A percentile compares a stretch with the other conserved stretches of the same genome.
Conservation (phyloP, 768 basidiomycete species). For the Porpolomopsis calyptriformis region DNA sequence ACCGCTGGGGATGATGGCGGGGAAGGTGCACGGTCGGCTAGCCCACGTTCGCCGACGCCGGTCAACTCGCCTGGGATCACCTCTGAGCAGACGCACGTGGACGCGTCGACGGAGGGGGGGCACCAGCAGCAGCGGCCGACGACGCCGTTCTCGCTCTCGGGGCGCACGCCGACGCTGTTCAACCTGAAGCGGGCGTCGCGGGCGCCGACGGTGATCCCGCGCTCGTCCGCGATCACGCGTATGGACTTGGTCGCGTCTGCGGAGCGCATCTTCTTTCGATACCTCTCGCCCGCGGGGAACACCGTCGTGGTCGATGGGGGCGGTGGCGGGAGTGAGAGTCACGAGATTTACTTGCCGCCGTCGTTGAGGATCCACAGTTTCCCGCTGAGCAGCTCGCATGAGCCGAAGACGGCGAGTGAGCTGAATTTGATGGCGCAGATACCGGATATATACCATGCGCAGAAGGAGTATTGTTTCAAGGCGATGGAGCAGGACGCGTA, state of each 20-base stretch:
- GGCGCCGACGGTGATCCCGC: conserved; percentile 89
- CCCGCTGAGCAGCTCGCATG: conserved; percentile 64
- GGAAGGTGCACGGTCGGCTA: conserved; percentile 43
- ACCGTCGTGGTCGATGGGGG: no score
- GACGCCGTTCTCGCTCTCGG: conserved; percentile 70
- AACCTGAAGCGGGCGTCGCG: conserved; percentile 68
- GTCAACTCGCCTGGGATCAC: conserved; percentile 23
- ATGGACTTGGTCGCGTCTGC: conserved; percentile 85
- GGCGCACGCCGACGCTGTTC: conserved; percentile 69
- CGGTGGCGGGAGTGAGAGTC: conserved; percentile 81
- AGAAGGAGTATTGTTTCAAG: conserved; percentile 95
- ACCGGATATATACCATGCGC: conserved; percentile 93
- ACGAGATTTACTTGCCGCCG: conserved; percentile 96
- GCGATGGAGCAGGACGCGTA: conserved; percentile 95
- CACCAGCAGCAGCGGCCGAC: conserved; percentile 55
- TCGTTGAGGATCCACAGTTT: conserved; percentile 86
- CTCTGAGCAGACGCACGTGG: conserved; percentile 36
- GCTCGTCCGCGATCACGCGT: conserved; percentile 83
- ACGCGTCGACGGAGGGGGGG: no score
- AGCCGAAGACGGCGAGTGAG: conserved; percentile 63
- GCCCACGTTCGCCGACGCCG: conserved; percentile 41
- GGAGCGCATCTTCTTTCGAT: conserved; percentile 92
- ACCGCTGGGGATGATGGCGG: conserved; percentile 36
- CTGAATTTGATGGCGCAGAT: conserved; percentile 72
- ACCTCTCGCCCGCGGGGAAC: conserved; percentile 75